Evolutionary conservation across 2,329 filamentous ascomycete genomes (phyloP).

Genomic region (Pyrenochaeta sp.): DNA sequence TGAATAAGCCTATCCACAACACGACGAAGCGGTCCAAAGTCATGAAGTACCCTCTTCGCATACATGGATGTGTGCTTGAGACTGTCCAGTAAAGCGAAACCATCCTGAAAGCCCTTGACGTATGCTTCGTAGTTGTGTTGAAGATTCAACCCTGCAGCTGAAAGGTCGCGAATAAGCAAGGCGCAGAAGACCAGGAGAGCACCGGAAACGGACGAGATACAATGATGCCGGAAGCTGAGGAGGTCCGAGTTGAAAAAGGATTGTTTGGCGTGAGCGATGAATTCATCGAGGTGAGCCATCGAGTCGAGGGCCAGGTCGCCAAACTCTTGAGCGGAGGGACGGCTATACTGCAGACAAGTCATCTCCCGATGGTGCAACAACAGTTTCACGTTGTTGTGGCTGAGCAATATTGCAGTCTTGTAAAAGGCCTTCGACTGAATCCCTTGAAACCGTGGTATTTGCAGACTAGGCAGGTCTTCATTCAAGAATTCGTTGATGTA

Average conservation of each 20-base stretch:
- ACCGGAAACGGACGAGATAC: slow-evolving; percentile 25
- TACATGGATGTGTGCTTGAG: slow-evolving; percentile 19
- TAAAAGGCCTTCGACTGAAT: background rate
- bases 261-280: slow-evolving; percentile 8
- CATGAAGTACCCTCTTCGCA: slow-evolving; percentile 31
- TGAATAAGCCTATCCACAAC: slow-evolving; percentile 10
- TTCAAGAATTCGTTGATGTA: slow-evolving; percentile 17
- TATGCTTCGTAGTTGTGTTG: slow-evolving; percentile 9
- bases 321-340: slow-evolving; percentile 16
- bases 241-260: background rate
- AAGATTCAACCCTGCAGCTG: background rate
- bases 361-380: slow-evolving; percentile 32
- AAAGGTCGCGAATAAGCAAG: slow-evolving; percentile 25
- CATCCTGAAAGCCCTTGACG: slow-evolving; percentile 20
- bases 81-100: slow-evolving; percentile 20
- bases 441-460: slow-evolving; percentile 4
- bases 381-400: slow-evolving; percentile 35
- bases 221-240: slow-evolving; percentile 24
- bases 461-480: slow-evolving; percentile 6
- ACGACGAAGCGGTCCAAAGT: slow-evolving; percentile 26
- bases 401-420: slow-evolving; percentile 22
- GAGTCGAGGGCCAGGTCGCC: slow-evolving; percentile 26
- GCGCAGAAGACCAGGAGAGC: slow-evolving; percentile 31
- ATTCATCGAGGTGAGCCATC: slow-evolving; percentile 18
- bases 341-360: slow-evolving; percentile 34